Evolutionary conservation across 805 yeast genomes (phyloP).

Genomic region (Cyberlindnera mrakii): DNA sequence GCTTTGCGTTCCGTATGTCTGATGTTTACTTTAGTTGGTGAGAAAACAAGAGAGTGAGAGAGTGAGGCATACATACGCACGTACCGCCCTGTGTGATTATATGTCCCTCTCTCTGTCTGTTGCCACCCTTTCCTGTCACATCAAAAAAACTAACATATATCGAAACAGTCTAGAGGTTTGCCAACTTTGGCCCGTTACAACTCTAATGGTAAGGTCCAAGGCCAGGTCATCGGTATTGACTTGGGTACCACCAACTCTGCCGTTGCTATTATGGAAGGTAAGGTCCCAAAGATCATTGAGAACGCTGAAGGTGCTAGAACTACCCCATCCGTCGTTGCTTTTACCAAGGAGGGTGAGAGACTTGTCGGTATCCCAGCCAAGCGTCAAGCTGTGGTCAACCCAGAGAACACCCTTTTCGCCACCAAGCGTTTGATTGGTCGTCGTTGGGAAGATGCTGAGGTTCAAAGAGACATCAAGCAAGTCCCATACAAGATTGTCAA

Average conservation of each 20-base stretch:
- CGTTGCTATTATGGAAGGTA: slow-evolving; percentile 48
- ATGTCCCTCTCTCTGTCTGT: background rate
- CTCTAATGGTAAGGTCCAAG: slow-evolving; percentile 41
- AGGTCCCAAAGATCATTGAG: slow-evolving; percentile 63
- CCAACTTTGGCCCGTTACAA: slow-evolving; percentile 36
- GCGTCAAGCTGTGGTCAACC: slow-evolving; percentile 73
- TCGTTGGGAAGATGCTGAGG: slow-evolving; percentile 62
- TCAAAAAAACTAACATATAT: slow-evolving; percentile 10
- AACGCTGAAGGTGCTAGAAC: slow-evolving; percentile 78
- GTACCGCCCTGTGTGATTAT: background rate
- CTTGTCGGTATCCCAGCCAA: slow-evolving; percentile 70
- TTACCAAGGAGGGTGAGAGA: slow-evolving; percentile 43
- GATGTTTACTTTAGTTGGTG: background rate
- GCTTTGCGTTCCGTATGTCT: slow-evolving; percentile 22
- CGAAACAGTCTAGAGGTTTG: slow-evolving; percentile 12
- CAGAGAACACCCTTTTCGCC: slow-evolving; percentile 74
- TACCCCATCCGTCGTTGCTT: slow-evolving; percentile 52
- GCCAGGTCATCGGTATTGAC: slow-evolving; percentile 69
- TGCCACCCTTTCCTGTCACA: background rate
- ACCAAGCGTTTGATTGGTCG: slow-evolving; percentile 81
- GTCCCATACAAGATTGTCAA: slow-evolving; percentile 61
- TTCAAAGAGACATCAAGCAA: slow-evolving; percentile 59
- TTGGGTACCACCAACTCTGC: slow-evolving; percentile 87
- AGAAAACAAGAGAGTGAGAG: background rate
- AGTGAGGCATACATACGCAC: too few relatives aligned